Evolutionary conservation across 495 filamentous ascomycete species (phyloP), one percentile per base, ranked within the genome.

Genomic region (Aspergillus campestris): DNA sequence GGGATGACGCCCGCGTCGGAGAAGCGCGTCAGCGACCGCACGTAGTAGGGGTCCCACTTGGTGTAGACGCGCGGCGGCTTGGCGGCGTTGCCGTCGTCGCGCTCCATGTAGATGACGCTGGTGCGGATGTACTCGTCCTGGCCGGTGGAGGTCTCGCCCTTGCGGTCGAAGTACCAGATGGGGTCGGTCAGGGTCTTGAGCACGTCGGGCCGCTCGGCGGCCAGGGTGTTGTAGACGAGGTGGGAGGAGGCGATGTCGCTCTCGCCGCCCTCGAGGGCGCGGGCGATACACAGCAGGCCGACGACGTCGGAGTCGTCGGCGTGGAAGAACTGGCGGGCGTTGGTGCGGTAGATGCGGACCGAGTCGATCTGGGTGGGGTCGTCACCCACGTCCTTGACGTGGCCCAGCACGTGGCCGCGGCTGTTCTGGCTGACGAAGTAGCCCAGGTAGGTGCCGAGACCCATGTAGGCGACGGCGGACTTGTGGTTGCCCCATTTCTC

Each of bases 121-220:
- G 80, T 80, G 29, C 76, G 73, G 58, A 91, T 85, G 56, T 78
- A 95, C 42, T 82, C 80, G 32, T 89, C 79, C 64, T 94, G 70
- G 27, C 85, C 87, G 32, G 72, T 69, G 31, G 75, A 81, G 2
- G 75, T 80, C 67, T 94, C 89, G 35, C 89, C 89, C 65, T 95
- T 95, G 49, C 89, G 86, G 61, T 95, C 89, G 58, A 95, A 92
- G 67, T 92, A 94, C 89, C 89, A 95, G 53, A 84, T 80, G 0
- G 88, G 87, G 47, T 80, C 65, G 3, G 83, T 82, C 40, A 95
- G 70, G 30, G 78, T 78, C 62, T 83, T 76, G 0, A 86, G 77
- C 7, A 94, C 83, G 51, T 92, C 88, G 0, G 88, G 89, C 5
- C 83, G 79, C 59, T 89, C 81, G 7, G 50, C 55, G 59, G 86